Evolutionary conservation across 768 basidiomycete genomes (phyloP).

Genomic region (Phanerodontia chrysosporium): DNA sequence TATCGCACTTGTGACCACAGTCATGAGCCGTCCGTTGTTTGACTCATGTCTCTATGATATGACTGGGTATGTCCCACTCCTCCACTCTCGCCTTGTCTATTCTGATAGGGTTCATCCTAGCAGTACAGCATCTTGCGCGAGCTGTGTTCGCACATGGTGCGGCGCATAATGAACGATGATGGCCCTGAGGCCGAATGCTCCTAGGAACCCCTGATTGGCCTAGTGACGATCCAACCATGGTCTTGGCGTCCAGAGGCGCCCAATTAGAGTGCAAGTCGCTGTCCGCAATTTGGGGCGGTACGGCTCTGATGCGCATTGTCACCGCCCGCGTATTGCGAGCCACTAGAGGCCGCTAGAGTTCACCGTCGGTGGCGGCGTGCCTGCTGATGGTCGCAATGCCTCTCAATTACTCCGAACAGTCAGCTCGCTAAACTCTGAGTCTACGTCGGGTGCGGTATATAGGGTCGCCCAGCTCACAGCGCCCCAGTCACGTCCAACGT

Average conservation of each 20-base stretch:
- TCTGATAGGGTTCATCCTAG: not conserved
- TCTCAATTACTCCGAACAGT: not conserved
- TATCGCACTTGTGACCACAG: not conserved
- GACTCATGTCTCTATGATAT: not conserved
- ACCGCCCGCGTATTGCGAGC: not conserved
- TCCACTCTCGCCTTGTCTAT: not conserved
- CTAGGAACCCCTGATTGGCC: too few relatives aligned
- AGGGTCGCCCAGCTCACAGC: not conserved
- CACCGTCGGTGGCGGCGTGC: not conserved
- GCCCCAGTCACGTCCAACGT: not conserved
- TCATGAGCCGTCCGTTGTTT: not conserved
- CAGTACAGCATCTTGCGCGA: too few relatives aligned
- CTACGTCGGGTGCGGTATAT: too few relatives aligned
- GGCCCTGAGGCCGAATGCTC: not conserved
- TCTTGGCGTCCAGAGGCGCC: not conserved
- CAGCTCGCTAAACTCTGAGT: not conserved
- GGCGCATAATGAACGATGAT: not conserved
- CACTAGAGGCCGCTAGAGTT: not conserved
- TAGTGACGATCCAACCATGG: too few relatives aligned
- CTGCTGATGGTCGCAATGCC: not conserved
- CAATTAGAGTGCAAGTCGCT: not conserved
- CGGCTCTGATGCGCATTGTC: not conserved
- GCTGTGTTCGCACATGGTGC: not conserved
- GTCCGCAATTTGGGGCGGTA: not conserved
- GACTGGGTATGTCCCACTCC: too few relatives aligned